Base-by-base conservation (phyloP, 2,329 filamentous ascomycete genomes). In the Zymoseptoria pseudotritici region DNA sequence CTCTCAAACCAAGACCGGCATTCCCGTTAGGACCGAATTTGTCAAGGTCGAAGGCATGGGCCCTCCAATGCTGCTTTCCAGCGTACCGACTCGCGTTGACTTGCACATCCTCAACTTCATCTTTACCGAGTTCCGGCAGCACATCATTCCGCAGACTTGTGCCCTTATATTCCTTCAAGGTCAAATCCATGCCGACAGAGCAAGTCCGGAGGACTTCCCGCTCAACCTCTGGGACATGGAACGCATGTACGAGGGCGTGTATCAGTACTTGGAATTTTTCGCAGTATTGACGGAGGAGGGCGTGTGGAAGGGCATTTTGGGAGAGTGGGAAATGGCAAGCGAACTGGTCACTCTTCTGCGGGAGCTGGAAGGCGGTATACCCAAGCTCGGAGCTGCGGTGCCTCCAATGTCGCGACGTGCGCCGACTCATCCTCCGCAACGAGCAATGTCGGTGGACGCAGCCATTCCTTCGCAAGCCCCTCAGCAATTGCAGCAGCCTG, bases 181-280 rank as follows among this genome's bases (percentile, higher is more conserved):
- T 17, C 89, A 96, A 71, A 96, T 97, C 36, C 87, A 90, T 50
- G 86, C 87, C 50, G 86, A 87, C 31, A 82, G 86, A 59, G 85
- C 87, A 17, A 84, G 93, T 61, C 86, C 90, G 0, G 86, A 90
- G 63, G 92, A 97, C 69, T 97, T 97, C 69, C 93, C 93, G 0
- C 86, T 97, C 1, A 95, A 97, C 69, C 83, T 91, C 53, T 97
- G 93, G 93, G 93, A 97, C 69, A 96, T 97, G 88, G 93, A 97
- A 73, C 86, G 93, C 13, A 93, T 95, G 60, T 96, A 96, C 73
- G 93, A 97, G 70, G 93, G 93, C 0, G 85, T 97, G 1, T 91
- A 92, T 56, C 92, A 97, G 73, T 96, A 96, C 71, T 84, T 97
- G 1, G 92, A 97, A 68, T 96, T 97, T 72, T 88, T 97, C 57